A percentile compares a stretch with the other conserved stretches of the same genome.
Conservation (phyloP, 345 rosid genomes). For the Orychophragmus violaceus region DNA sequence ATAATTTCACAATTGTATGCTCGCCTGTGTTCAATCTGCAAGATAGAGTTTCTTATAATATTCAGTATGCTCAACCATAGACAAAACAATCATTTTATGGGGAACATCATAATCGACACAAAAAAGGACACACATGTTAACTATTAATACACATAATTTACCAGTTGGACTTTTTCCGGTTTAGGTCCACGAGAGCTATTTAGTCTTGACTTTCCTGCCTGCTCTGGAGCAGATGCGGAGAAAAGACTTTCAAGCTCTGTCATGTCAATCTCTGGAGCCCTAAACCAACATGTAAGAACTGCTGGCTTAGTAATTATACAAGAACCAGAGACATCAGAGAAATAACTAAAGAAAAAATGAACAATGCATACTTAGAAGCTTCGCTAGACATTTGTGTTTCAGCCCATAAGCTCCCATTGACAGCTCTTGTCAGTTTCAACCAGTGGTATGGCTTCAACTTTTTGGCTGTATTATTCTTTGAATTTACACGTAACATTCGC, state of each 20-base stretch:
- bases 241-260: conserved; percentile 90
- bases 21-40: conserved; percentile 88
- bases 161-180: conserved; percentile 91
- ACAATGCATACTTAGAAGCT: conserved; percentile 61
- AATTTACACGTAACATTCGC: conserved; percentile 57
- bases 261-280: conserved; percentile 97
- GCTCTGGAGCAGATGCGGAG: conserved; percentile 64
- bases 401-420: conserved; percentile 96
- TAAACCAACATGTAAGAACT: conserved; percentile 19
- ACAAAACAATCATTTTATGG: neutral
- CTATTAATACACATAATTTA: conserved; percentile 22
- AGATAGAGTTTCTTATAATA: neutral
- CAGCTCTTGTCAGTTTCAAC: conserved; percentile 90
- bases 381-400: conserved; percentile 87
- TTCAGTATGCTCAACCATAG: neutral
- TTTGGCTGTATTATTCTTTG: conserved; percentile 51
- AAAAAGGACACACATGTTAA: neutral
- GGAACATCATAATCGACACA: neutral
- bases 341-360: neutral
- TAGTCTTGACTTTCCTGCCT: conserved; percentile 36
- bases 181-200: conserved; percentile 51
- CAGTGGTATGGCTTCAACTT: conserved; percentile 96
- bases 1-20: conserved; percentile 97
- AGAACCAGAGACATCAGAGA: conserved; percentile 16
- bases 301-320: conserved; percentile 4